Evolutionary conservation across 202 grass and related monocot species (phyloP).

Genomic region (Schoenoplectus tabernaemontani): DNA sequence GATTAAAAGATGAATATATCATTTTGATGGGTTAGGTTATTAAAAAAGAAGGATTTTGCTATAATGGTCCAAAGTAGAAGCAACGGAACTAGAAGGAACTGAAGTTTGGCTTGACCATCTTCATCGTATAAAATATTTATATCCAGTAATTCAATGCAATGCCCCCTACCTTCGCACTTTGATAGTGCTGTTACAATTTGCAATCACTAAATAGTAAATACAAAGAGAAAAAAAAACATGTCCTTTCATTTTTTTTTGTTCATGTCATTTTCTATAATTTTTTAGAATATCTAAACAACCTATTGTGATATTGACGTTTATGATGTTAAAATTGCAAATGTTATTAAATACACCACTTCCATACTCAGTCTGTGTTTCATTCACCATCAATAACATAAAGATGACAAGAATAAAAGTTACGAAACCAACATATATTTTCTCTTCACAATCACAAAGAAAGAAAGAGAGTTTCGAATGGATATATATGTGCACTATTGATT

Average conservation of each 20-base stretch:
- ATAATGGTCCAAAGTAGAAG: not conserved
- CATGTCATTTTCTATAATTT: not conserved
- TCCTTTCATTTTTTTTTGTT: not conserved
- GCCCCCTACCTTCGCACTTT: not conserved
- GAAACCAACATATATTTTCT: not conserved
- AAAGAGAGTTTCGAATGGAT: too few species aligned
- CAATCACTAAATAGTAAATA: not conserved
- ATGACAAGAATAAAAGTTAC: not conserved
- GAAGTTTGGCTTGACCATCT: not conserved
- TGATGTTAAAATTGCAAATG: not conserved
- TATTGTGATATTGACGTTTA: not conserved
- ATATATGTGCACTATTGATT: not conserved
- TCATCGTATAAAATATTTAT: not conserved
- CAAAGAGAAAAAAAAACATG: not conserved
- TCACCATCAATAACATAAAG: not conserved
- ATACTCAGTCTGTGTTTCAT: not conserved
- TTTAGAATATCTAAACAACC: not conserved
- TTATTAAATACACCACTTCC: not conserved
- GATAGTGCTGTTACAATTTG: not conserved
- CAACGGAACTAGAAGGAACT: not conserved
- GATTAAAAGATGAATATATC: not conserved
- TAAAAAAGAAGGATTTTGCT: not conserved
- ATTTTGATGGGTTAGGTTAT: not conserved
- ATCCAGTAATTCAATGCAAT: not conserved
- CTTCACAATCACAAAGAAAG: not conserved